Percentiles rank a stretch among this genome's conserved stretches.
Evolutionary conservation across 2,329 filamentous ascomycete species (phyloP).

Genomic region (Scolecobasidium constrictum): DNA sequence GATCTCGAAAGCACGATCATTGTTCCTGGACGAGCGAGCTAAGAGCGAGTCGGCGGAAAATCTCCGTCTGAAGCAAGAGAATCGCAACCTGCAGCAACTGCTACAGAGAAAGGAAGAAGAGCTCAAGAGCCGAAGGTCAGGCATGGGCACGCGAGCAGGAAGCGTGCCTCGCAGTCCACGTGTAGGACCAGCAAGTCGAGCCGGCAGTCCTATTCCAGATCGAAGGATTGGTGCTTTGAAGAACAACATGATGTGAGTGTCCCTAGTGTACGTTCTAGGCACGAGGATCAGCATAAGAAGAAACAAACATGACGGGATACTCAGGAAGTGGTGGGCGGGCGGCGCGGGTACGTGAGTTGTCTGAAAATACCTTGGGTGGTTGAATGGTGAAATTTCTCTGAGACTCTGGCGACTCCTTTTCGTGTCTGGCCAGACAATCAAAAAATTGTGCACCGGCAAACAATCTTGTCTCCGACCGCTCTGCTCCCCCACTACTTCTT

Average conservation of each 20-base stretch:
- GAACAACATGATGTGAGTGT: slow-evolving; percentile 9
- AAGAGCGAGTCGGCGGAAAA: slow-evolving; percentile 2
- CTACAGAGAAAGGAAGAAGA: slow-evolving; percentile 24
- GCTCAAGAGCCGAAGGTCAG: slow-evolving; percentile 20
- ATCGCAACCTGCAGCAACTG: slow-evolving; percentile 18
- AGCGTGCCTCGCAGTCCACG: slow-evolving; percentile 25
- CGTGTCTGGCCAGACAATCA: slow-evolving; percentile 7
- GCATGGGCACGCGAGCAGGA: slow-evolving; percentile 22
- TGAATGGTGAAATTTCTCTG: slow-evolving; percentile 1
- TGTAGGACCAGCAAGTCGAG: slow-evolving; percentile 15
- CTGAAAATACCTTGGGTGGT: neutral
- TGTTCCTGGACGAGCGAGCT: slow-evolving; percentile 5
- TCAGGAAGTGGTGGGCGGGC: slow-evolving; percentile 7
- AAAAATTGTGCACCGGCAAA: slow-evolving; percentile 7
- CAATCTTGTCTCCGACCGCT: slow-evolving; percentile 3
- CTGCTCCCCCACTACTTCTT: slow-evolving; percentile 6
- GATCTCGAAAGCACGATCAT: slow-evolving; percentile 3
- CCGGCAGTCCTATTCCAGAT: slow-evolving; percentile 11
- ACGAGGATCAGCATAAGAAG: too few species aligned
- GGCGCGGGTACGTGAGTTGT: slow-evolving; percentile 7
- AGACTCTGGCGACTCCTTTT: slow-evolving; percentile 9
- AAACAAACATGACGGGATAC: neutral
- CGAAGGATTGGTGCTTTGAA: slow-evolving; percentile 9
- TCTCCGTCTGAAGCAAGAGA: slow-evolving; percentile 11
- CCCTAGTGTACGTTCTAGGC: neutral